Conservation (phyloP, 129 eudicot species). For the Tanacetum coccineum region DNA sequence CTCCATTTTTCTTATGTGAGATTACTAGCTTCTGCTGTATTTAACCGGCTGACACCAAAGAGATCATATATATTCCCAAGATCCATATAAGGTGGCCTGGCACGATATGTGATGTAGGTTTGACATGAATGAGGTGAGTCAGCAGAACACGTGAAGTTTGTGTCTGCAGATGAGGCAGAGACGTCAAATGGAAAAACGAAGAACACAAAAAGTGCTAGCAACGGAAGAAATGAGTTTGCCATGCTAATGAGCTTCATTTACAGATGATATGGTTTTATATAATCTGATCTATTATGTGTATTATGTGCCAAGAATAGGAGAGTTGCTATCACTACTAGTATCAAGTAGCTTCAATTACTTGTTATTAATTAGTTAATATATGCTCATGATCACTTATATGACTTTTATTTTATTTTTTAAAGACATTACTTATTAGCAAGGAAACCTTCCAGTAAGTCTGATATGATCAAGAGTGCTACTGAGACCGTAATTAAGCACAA, state of each 20-base stretch:
- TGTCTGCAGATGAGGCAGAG: conserved; percentile 32
- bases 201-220: conserved; percentile 24
- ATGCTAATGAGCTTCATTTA: conserved; percentile 30
- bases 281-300: conserved; percentile 4
- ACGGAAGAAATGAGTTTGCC: conserved; percentile 39
- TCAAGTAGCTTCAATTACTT: conserved; percentile 28
- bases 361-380: too few species aligned
- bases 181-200: conserved; percentile 30
- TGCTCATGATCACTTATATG: too few species aligned
- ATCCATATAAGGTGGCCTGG: conserved; percentile 41
- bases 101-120: conserved; percentile 59
- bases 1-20: conserved; percentile 45
- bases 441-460: too few species aligned
- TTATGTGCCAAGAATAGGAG: conserved; percentile 26
- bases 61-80: conserved; percentile 58
- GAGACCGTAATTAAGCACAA: too few species aligned
- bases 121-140: conserved; percentile 48
- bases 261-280: too few species aligned
- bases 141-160: conserved; percentile 54
- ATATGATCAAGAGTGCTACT: too few species aligned
- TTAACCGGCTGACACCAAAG: conserved; percentile 50
- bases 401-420: too few species aligned
- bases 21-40: conserved; percentile 45
- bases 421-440: too few species aligned
- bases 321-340: conserved; percentile 29